Evolutionary conservation across 2,329 filamentous ascomycete species (phyloP).

Genomic region (Zelopaecilomyces penicillatus): DNA sequence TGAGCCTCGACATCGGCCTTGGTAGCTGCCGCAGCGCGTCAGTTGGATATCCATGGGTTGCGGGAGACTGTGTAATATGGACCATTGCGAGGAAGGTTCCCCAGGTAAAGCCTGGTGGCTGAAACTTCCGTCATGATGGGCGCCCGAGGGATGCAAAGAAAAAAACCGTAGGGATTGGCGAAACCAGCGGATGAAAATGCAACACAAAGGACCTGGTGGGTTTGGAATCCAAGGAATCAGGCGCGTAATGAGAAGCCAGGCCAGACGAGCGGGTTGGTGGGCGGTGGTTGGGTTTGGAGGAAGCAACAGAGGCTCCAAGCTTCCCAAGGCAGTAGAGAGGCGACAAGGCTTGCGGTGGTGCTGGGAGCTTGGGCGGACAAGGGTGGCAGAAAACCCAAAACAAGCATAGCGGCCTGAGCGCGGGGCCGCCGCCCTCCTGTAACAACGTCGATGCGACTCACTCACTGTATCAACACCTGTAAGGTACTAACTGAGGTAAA

Average conservation of each 20-base stretch:
- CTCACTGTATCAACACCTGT: too few species aligned
- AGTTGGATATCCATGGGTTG: constrained; percentile 28
- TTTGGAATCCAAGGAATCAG: neutral
- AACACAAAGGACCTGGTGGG: too few species aligned
- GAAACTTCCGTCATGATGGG: constrained; percentile 77
- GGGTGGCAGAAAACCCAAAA: constrained; percentile 14
- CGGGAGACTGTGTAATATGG: constrained; percentile 26
- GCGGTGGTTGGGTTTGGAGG: neutral
- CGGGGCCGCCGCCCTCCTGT: neutral
- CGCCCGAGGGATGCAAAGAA: constrained; percentile 3
- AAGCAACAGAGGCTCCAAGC: neutral
- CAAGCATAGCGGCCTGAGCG: neutral
- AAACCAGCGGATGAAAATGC: too few species aligned
- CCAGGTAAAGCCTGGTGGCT: constrained; percentile 90
- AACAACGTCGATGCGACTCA: too few species aligned
- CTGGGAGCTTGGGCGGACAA: constrained; percentile 19
- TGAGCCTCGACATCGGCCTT: constrained; percentile 95
- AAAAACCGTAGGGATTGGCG: too few species aligned
- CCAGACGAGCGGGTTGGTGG: neutral
- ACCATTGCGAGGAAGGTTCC: constrained; percentile 96
- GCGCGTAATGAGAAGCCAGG: neutral
- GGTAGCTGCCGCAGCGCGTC: constrained; percentile 60
- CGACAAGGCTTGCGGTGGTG: constrained; percentile 13
- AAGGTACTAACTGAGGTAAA: too few species aligned
- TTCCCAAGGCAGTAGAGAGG: constrained; percentile 1